Evolutionary conservation across 2,329 filamentous ascomycete species (phyloP).

Genomic region (Ceratocystis destructans): DNA sequence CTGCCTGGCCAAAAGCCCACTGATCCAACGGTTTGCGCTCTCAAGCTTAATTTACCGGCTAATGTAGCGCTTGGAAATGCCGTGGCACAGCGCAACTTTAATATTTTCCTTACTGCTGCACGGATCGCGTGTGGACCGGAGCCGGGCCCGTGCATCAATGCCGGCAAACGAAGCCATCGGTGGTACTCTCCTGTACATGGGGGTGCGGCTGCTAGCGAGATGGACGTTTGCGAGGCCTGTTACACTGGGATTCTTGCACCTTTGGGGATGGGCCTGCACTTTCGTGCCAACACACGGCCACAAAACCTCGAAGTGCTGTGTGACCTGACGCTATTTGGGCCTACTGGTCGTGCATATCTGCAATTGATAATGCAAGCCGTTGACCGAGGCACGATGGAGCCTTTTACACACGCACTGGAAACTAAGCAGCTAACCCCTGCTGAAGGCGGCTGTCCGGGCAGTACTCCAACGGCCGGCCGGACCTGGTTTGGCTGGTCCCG

Average conservation of each 20-base stretch:
- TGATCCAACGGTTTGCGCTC: slow-evolving; percentile 21
- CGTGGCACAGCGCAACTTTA: slow-evolving; percentile 22
- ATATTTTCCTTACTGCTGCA: slow-evolving; percentile 24
- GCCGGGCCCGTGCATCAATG: slow-evolving; percentile 25
- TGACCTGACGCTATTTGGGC: slow-evolving; percentile 23
- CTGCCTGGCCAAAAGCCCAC: neutral
- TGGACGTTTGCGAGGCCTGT: slow-evolving; percentile 27
- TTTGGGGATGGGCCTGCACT: slow-evolving; percentile 23
- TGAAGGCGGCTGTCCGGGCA: neutral
- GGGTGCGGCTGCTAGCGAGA: slow-evolving; percentile 21
- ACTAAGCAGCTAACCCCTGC: neutral
- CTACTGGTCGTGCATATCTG: slow-evolving; percentile 23
- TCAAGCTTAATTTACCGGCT: slow-evolving; percentile 22
- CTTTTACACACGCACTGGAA: slow-evolving; percentile 23
- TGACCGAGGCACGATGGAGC: slow-evolving; percentile 26
- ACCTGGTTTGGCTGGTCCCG: slow-evolving; percentile 29
- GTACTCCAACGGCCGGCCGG: slow-evolving; percentile 18
- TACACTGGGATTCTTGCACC: slow-evolving; percentile 25
- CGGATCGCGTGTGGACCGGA: slow-evolving; percentile 21
- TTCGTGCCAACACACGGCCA: slow-evolving; percentile 22
- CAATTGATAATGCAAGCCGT: slow-evolving; percentile 24
- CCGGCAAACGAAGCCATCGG: slow-evolving; percentile 25
- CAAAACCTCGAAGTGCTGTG: slow-evolving; percentile 23
- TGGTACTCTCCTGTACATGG: slow-evolving; percentile 26
- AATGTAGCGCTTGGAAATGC: slow-evolving; percentile 23